A percentile compares a stretch with the other conserved stretches of the same genome.
Conservation (phyloP, 352 stramenopile species). For the Elongisporangium undulatum region DNA sequence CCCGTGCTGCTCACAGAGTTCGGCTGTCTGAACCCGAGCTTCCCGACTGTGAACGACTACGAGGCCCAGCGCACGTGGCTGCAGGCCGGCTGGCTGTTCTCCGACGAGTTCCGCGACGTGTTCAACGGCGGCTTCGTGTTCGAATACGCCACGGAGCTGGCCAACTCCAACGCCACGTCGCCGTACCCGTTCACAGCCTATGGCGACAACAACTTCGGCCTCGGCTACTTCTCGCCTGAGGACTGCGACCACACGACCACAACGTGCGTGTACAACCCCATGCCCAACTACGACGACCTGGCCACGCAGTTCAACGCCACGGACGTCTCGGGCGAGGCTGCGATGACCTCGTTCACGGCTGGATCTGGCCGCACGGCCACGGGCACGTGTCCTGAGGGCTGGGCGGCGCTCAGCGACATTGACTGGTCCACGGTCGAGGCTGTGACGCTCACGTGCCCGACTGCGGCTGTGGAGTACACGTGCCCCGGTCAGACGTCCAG, state of each 20-base stretch:
- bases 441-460: slow-evolving; percentile 23
- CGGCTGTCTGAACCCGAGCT: slow-evolving; percentile 67
- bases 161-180: slow-evolving; percentile 47
- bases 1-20: slow-evolving; percentile 84
- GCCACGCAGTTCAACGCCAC: slow-evolving; percentile 38
- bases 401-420: slow-evolving; percentile 19
- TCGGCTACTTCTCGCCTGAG: slow-evolving; percentile 71
- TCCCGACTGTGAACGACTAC: slow-evolving; percentile 65
- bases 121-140: slow-evolving; percentile 76
- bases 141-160: slow-evolving; percentile 79
- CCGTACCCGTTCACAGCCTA: slow-evolving; percentile 73
- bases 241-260: slow-evolving; percentile 57
- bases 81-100: slow-evolving; percentile 52
- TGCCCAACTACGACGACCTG: slow-evolving; percentile 66
- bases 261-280: slow-evolving; percentile 59
- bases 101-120: slow-evolving; percentile 38
- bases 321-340: slow-evolving; percentile 29
- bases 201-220: slow-evolving; percentile 66
- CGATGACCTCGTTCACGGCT: slow-evolving; percentile 21
- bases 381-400: slow-evolving; percentile 22
- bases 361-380: slow-evolving; percentile 15
- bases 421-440: slow-evolving; percentile 27
- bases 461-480: slow-evolving; percentile 29
- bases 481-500: slow-evolving; percentile 39
- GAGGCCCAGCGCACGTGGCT: slow-evolving; percentile 64